Evolutionary conservation across 1,284 basidiomycete genomes (phyloP).

Genomic region (Flammula alnicola): DNA sequence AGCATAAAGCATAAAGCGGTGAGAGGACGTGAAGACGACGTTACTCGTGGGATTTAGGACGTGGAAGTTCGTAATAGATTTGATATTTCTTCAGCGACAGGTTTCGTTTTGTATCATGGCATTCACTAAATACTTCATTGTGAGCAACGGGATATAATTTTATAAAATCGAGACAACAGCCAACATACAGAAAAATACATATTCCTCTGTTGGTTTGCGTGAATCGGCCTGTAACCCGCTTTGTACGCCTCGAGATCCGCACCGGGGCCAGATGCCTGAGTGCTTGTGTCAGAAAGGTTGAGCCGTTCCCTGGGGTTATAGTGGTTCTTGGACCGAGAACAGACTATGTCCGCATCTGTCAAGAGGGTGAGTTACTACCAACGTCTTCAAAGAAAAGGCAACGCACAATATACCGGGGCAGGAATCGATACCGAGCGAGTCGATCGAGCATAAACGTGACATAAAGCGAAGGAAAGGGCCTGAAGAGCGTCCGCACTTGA

Average conservation of each 20-base stretch:
- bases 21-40: too few species aligned
- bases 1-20: too few species aligned
- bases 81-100: too few species aligned
- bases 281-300: slow-evolving; percentile 54
- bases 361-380: slow-evolving; percentile 4
- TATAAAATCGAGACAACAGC: too few species aligned
- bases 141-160: too few species aligned
- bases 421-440: slow-evolving; percentile 85
- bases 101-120: too few species aligned
- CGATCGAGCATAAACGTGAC: slow-evolving; percentile 80
- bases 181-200: slow-evolving; percentile 57
- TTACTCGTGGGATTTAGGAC: too few species aligned
- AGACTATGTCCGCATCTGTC: slow-evolving; percentile 83
- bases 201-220: slow-evolving; percentile 43
- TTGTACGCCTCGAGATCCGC: slow-evolving; percentile 51
- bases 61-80: too few species aligned
- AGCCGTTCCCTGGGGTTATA: slow-evolving; percentile 60
- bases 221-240: slow-evolving; percentile 50
- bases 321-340: slow-evolving; percentile 74
- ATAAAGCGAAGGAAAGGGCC: slow-evolving; percentile 71
- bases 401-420: slow-evolving; percentile 80
- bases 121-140: too few species aligned
- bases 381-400: slow-evolving; percentile 4
- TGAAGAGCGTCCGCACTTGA: slow-evolving; percentile 72
- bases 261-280: slow-evolving; percentile 41